phyloP scores from a whole-genome alignment of 352 stramenopile genomes.

The Phytopythium mirpurense region DNA sequence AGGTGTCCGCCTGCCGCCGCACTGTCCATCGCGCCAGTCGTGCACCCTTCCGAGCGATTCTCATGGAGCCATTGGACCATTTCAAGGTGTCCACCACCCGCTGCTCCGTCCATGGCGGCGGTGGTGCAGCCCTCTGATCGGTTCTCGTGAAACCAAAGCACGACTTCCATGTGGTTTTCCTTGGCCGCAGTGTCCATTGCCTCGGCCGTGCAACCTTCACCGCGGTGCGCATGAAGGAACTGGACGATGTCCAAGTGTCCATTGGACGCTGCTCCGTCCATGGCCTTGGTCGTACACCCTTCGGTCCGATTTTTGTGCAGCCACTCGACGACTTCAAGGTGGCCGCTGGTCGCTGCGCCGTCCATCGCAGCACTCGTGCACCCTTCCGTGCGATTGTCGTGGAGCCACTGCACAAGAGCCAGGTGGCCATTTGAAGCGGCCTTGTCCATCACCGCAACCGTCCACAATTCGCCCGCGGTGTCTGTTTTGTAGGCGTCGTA shows the following conservation, averaged over 20 bases:
- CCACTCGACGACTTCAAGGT: slow-evolving; percentile 1
- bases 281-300: background rate
- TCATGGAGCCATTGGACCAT: slow-evolving; percentile 3
- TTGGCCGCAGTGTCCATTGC: slow-evolving; percentile 1
- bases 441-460: background rate
- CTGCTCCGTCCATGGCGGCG: slow-evolving; percentile 2
- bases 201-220: background rate
- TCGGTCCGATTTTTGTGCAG: slow-evolving; percentile 1
- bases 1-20: slow-evolving; percentile 12
- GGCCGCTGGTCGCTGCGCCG: background rate
- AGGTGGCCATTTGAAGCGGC: slow-evolving; percentile 4
- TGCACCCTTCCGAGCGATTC: background rate
- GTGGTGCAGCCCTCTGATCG: background rate
- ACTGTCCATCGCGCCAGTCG: background rate
- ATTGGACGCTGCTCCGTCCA: slow-evolving; percentile 1
- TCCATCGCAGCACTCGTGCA: slow-evolving; percentile 1
- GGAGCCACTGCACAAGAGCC: slow-evolving; percentile 4
- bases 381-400: background rate
- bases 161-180: background rate
- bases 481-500: background rate
- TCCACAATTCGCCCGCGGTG: background rate
- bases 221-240: background rate
- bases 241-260: slow-evolving; percentile 3
- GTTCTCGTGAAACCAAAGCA: slow-evolving; percentile 1
- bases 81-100: slow-evolving; percentile 1